Evolutionary conservation across 176 grass and related monocot genomes (phyloP), one percentile per base, ranked within the genome.

Genomic region (Juncus effusus): DNA sequence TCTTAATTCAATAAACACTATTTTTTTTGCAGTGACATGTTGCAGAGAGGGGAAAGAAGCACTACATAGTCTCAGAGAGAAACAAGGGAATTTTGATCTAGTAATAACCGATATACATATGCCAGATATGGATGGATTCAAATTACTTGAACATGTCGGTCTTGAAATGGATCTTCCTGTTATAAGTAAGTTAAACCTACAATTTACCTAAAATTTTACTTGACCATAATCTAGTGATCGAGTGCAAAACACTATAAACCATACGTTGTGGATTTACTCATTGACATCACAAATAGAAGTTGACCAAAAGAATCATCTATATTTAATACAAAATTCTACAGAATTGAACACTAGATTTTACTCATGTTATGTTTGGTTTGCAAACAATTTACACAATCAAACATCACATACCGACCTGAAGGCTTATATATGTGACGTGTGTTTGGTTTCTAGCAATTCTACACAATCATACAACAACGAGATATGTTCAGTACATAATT

Each of bases 141-240:
- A 90, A 78, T 80, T 99, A 47, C 80, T 99, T 15, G 85, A 99
- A 64, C 64, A 86, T 36, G 83, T 93, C 4, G 89, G 85, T 3
- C 89, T 93, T 37, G 85, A 99, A 56, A 93, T 99, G 89, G 94
- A 99, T 51, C 89, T 99, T 69, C 94, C 94, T 72, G 80, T 96
- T 49, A 96, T 96, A 42, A 83, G 93, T 96, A 87, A 88, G 94
- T 65, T 52, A 1, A 60, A 44, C 61, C 10, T 76, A 13, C 40
- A 42, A 15, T 28, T 28, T 28, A 28, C 1, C 19, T 28, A 28
- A 28, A 28, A 28, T 28, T 28, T 28, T 28, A 28, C 1, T 28
- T 28, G 19, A 28, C 1, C 19, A 28, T 1, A 28, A 28, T 28
- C 1, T 28, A 28, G 19, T 28, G 1, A 28, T 28, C 19, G 19